Evolutionary conservation across 306 rosid species (phyloP), one percentile per base, ranked within the genome.

Genomic region (Vicia faba): DNA sequence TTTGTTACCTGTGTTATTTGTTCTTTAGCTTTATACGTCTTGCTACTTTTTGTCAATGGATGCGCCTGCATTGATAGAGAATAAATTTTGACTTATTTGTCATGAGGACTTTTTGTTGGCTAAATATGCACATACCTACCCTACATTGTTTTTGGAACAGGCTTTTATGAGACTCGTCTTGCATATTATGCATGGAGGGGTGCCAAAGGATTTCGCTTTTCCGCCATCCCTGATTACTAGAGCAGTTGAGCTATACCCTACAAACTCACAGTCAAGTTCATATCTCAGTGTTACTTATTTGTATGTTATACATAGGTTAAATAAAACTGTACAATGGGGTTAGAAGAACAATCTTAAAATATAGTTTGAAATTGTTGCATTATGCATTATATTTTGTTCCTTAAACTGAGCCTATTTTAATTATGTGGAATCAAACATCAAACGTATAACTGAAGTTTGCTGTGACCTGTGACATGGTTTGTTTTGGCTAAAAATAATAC

Each of bases 151-250:
- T 77, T 28, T 77, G 76, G 40, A 39, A 80, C 86, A 90, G 96
- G 97, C 59, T 95, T 90, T 84, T 90, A 95, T 23, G 97, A 95
- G 85, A 95, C 96, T 65, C 85, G 96, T 61, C 71, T 88, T 46
- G 97, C 99, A 1, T 90, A 95, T 82, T 95, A 95, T 68, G 82
- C 99, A 20, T 90, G 95, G 95, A 78, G 97, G 77, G 97, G 97
- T n/a, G 95, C 83, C 54, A 67, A 84, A 53, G 97, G 97, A 70
- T 93, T 79, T 73, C 91, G 88, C 35, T 93, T 88, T 44, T 84
- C 97, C 54, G 85, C 95, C 64, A 95, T 95, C 67, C 99, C 97
- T 10, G 99, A 85, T 69, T 90, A 95, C 74, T 90, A 93, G 78
- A 46, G 44, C 41, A 13, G 7, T 57, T 38, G 65, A 58, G 36